A percentile compares a stretch with the other conserved stretches of the same genome.
These are phyloP conservation scores for Hypomontagnella submonticulosa DNA, from an alignment of 495 filamentous ascomycete species.

Conservation along the genomic window DNA sequence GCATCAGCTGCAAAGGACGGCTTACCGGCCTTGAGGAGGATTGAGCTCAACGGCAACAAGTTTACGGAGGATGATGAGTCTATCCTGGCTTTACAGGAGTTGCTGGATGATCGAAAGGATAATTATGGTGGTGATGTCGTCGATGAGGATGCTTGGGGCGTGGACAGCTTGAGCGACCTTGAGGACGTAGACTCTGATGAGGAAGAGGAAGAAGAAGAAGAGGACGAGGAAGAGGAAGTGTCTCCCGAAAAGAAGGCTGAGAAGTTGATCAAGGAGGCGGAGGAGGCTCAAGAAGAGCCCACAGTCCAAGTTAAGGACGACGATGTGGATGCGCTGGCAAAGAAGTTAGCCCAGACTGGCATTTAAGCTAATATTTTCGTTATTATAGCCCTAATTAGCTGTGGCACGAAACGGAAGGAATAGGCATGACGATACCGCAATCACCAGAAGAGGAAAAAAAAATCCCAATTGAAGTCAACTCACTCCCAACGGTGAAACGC, in stretches of 20 bases:
- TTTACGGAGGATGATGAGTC: slow-evolving; percentile 85
- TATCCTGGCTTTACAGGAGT: slow-evolving; percentile 60
- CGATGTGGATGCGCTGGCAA: slow-evolving; percentile 83
- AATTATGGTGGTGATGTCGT: slow-evolving; percentile 67
- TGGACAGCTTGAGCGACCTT: slow-evolving; percentile 85
- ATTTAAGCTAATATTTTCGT: slow-evolving; percentile 44
- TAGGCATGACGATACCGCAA: slow-evolving; percentile 27
- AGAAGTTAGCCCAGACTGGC: slow-evolving; percentile 74
- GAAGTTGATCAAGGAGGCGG: slow-evolving; percentile 73
- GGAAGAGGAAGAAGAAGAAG: slow-evolving; percentile 75
- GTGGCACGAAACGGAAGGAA: background rate
- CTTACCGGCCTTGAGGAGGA: slow-evolving; percentile 78
- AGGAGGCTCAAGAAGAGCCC: slow-evolving; percentile 78
- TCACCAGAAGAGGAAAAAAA: background rate
- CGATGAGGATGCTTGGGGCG: slow-evolving; percentile 78
- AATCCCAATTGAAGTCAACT: no score
- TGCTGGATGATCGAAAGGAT: slow-evolving; percentile 69
- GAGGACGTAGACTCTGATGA: slow-evolving; percentile 80
- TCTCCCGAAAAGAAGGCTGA: slow-evolving; percentile 68
- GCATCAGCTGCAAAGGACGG: slow-evolving; percentile 69
- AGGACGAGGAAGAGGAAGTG: slow-evolving; percentile 69
- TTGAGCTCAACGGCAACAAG: slow-evolving; percentile 96
- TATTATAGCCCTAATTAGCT: slow-evolving; percentile 11
- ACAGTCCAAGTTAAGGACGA: slow-evolving; percentile 77
- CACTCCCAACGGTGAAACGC: no score